phyloP scores from a whole-genome alignment of 352 stramenopile genomes.

The Plasmopara halstedii region DNA sequence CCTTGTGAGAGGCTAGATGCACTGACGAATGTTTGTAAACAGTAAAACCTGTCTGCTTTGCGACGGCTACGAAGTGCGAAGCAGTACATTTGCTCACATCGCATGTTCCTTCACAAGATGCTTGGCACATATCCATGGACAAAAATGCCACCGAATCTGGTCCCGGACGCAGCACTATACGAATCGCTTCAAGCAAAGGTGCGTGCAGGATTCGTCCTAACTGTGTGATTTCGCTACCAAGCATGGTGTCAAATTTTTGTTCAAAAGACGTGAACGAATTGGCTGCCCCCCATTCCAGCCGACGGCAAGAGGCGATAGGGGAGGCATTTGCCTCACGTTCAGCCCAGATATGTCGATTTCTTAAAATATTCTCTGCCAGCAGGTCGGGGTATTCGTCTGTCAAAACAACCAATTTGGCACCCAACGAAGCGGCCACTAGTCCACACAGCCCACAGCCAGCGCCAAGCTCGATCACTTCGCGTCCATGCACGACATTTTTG shows the following conservation, averaged over 20 bases:
- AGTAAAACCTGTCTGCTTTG: conserved; percentile 28
- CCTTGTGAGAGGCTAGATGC: conserved; percentile 16
- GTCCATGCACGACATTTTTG: conserved; percentile 14
- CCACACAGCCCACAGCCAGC: conserved; percentile 50
- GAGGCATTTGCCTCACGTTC: conserved; percentile 2
- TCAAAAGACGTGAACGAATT: conserved; percentile 24
- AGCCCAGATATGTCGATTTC: conserved; percentile 27
- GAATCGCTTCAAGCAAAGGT: conserved; percentile 37
- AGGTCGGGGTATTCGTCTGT: conserved; percentile 56
- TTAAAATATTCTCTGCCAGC: conserved; percentile 31
- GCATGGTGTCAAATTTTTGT: conserved; percentile 38
- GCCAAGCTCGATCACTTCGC: conserved; percentile 45
- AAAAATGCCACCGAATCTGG: conserved; percentile 31
- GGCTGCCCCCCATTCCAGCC: conserved; percentile 29
- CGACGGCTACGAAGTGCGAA: conserved; percentile 39
- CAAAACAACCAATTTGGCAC: conserved; percentile 25
- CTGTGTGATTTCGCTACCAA: conserved; percentile 62
- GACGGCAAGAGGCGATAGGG: conserved; percentile 16
- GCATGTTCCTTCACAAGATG: conserved; percentile 28
- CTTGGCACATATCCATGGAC: conserved; percentile 46
- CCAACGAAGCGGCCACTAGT: conserved; percentile 33
- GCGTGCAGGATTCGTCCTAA: conserved; percentile 32
- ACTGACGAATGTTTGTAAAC: conserved; percentile 36
- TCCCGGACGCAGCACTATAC: conserved; percentile 19
- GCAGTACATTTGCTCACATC: conserved; percentile 42